Conservation (phyloP, 2,329 filamentous ascomycete species). For the Coniochaeta ligniaria region DNA sequence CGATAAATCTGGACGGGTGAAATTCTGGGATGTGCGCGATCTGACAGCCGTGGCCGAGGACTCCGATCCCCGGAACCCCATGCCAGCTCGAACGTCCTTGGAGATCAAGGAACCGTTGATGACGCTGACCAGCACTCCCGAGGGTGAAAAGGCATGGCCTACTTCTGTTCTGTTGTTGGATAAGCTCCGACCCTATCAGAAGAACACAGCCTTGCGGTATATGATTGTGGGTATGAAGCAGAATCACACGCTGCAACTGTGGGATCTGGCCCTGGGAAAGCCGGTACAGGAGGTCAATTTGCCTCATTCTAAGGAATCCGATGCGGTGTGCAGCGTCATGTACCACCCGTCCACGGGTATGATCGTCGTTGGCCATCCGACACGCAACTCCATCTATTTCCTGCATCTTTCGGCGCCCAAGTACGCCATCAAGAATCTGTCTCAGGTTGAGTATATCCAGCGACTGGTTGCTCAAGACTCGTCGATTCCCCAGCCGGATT, state of each 20-base stretch:
- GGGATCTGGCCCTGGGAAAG: constrained; percentile 93
- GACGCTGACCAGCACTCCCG: constrained; percentile 78
- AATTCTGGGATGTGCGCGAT: constrained; percentile 95
- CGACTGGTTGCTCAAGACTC: constrained; percentile 66
- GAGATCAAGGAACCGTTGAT: constrained; percentile 83
- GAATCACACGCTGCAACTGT: constrained; percentile 96
- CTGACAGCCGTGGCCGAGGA: constrained; percentile 52
- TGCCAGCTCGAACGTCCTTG: constrained; percentile 50
- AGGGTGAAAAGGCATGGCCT: constrained; percentile 91
- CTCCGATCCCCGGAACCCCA: constrained; percentile 40
- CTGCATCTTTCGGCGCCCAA: constrained; percentile 90
- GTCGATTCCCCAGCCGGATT: constrained; percentile 75
- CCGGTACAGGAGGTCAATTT: constrained; percentile 96
- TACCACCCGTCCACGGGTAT: constrained; percentile 92
- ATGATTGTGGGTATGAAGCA: constrained; percentile 98
- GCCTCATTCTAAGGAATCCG: constrained; percentile 90
- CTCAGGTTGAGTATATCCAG: constrained; percentile 82
- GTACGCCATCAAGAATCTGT: constrained; percentile 76
- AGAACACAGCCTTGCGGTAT: constrained; percentile 84
- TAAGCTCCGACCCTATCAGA: constrained; percentile 89
- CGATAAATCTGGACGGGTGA: constrained; percentile 92
- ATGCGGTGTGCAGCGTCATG: constrained; percentile 94
- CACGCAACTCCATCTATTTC: constrained; percentile 95
- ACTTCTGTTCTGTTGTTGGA: constrained; percentile 94
- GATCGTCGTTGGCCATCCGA: constrained; percentile 91